Base-by-base conservation (phyloP, 768 basidiomycete genomes). In the Peribolospora baueri region DNA sequence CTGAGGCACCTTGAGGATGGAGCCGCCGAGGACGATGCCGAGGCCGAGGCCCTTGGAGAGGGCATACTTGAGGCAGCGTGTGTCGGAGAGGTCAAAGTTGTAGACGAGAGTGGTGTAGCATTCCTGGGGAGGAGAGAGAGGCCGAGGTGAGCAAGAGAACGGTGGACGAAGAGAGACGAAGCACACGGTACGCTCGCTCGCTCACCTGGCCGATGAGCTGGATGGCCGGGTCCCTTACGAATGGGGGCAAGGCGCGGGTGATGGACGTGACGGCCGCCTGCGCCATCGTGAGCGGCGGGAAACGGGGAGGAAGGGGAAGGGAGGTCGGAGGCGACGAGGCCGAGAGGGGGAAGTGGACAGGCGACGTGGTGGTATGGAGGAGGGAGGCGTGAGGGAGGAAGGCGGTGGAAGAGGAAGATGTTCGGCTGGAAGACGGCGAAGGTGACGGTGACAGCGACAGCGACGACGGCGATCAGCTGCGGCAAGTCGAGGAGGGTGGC, bases 1-100 rank as follows among this genome's bases (percentile, higher is more conserved):
- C 65, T 97, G 91, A 1, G 91, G 91, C 3, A 97, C 76, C 68
- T 98, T 98, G 79, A 98, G 83, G 58, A 98, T 84, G 3, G 81
- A 6, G n/a, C 61, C 61, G 41, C 70, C 91, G 1, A 83, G 71
- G 47, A 97, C 88, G 52, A 97, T 90, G 0, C 81, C 91, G 11
- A 98, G 69, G 0, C 93, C 90, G 5, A 98, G 70, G 0, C 80
- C 88, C 65, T 97, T 97, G 3, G 88, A 93, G 53, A 93, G 66
- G 1, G 85, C 76, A 67, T 86, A 85, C 68, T 88, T 88, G 65
- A 97, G 71, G 68, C 93, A 98, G 56, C 81, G 71, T 7, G 78
- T 71, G 66, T 93, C 81, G 10, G 63, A 63, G 14, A 93, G 60
- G 67, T 93, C 69, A 55, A 91, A 75, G 66, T 95, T 76, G 70